Percentiles rank a stretch among this genome's conserved stretches.
Evolutionary conservation across 768 basidiomycete species (phyloP).

Genomic region (Suillus fuscotomentosus): DNA sequence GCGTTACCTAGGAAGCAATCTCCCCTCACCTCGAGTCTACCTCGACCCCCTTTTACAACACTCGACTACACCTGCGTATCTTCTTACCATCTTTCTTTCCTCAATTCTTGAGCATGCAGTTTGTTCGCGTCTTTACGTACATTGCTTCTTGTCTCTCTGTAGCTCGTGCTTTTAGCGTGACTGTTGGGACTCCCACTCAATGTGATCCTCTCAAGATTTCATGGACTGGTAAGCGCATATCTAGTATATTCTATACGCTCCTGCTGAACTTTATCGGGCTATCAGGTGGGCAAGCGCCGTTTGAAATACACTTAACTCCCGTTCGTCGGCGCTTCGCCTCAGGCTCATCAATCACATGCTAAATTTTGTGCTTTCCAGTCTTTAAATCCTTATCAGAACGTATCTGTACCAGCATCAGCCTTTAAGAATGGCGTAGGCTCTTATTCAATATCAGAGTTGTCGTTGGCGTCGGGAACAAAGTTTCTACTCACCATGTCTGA

Average conservation of each 20-base stretch:
- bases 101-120: conserved; percentile 24
- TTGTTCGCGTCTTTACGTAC: conserved; percentile 18
- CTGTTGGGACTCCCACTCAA: background rate
- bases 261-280: background rate
- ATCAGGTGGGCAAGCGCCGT: background rate
- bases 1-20: background rate
- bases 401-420: background rate
- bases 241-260: background rate
- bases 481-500: background rate
- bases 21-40: background rate
- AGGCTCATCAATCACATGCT: background rate
- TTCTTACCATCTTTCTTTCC: conserved; percentile 8
- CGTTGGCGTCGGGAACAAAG: background rate
- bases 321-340: background rate
- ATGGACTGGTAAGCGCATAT: background rate
- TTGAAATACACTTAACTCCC: background rate
- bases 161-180: background rate
- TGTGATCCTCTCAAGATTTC: background rate
- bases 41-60: too few relatives aligned
- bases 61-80: background rate
- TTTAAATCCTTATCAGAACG: background rate
- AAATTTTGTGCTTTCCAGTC: background rate
- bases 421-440: background rate
- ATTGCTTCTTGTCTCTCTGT: conserved; percentile 11
- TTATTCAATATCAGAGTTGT: background rate